Percentiles rank a stretch among this genome's conserved stretches.
These are phyloP conservation scores for Tricholomella constricta DNA, from an alignment of 768 basidiomycete genomes.

Conservation along the genomic window DNA sequence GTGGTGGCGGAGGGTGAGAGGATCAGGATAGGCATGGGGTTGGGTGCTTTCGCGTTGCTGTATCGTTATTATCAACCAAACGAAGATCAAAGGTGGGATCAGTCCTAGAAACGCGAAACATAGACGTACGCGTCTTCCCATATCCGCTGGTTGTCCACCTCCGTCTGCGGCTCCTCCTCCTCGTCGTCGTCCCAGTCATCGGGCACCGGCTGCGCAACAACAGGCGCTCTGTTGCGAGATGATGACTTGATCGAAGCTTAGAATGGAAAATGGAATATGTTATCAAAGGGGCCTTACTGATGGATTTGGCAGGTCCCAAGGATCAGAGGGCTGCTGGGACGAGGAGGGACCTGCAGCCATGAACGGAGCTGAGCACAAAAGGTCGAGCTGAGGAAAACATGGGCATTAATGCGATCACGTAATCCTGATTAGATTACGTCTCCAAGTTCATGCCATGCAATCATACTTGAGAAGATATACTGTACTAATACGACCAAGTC, in stretches of 20 bases:
- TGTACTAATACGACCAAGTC: too few relatives aligned
- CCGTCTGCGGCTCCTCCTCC: constrained; percentile 24
- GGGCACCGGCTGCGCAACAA: constrained; percentile 10
- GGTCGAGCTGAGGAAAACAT: neutral
- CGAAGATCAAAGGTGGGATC: neutral
- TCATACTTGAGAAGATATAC: too few relatives aligned
- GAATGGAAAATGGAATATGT: neutral
- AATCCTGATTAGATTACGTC: too few relatives aligned
- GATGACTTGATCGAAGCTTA: constrained; percentile 11
- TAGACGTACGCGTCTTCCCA: constrained; percentile 75
- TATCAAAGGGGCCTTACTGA: constrained; percentile 14
- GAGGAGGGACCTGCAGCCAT: constrained; percentile 19
- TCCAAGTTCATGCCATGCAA: too few relatives aligned
- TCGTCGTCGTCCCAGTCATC: constrained; percentile 35
- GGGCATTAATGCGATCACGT: too few relatives aligned
- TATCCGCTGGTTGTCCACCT: constrained; percentile 50
- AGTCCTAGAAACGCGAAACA: neutral
- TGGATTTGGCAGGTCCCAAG: constrained; percentile 20
- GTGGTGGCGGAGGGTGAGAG: constrained; percentile 39
- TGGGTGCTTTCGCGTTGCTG: constrained; percentile 59
- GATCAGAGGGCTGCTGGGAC: constrained; percentile 18
- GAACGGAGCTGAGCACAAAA: neutral
- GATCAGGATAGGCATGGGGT: constrained; percentile 70
- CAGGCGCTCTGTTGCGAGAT: constrained; percentile 11
- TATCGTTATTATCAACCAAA: neutral